Evolutionary conservation across 176 grass and related monocot species (phyloP), one percentile per base, ranked within the genome.

Genomic region (Elymus sibiricus): DNA sequence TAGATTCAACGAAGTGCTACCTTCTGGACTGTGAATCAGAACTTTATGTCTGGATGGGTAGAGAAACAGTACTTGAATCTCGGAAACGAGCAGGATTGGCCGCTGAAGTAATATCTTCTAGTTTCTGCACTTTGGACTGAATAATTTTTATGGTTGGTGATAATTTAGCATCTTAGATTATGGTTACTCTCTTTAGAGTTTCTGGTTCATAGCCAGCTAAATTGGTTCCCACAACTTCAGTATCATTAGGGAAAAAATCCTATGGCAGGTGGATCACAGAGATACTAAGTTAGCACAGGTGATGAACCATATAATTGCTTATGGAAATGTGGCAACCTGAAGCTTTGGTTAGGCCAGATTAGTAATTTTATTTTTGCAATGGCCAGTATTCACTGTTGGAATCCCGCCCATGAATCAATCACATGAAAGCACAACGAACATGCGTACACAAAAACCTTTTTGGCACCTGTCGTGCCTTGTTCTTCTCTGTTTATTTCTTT

Each of bases 1-100:
- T 98, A 84, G 94, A 91, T 85, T 91, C 97, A 76, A 84, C 87
- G 80, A 98, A 91, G 47, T 98, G 97, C 83, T 98, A 94, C 78
- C 78, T 98, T 73, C 82, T 98, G 84, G 92, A 98, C 73, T 94
- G 92, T 73, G 88, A 88, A 70, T 79, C 86, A 60, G 97, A 98
- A 91, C 86, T 96, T 86, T 98, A 85, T 91, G 90, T 91, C 64
- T 98, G 94, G 97, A 96, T 95, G 90, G 97, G 97, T 83, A 89
- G 97, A 94, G 93, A 93, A 88, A 96, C 94, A 69, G 77, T 88
- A 16, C 79, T 98, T n/a, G 92, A 95, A 88, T 88, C 90, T 70
- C 94, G 97, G 89, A 98, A 98, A 90, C 77, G 47, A 89, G 94
- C 91, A 74, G 90, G 97, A 58, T 84, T 92, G 65, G 90, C 88